These are phyloP conservation scores for Hypoxylon crocopeplum DNA, from an alignment of 495 filamentous ascomycete genomes.

Conservation along the genomic window DNA sequence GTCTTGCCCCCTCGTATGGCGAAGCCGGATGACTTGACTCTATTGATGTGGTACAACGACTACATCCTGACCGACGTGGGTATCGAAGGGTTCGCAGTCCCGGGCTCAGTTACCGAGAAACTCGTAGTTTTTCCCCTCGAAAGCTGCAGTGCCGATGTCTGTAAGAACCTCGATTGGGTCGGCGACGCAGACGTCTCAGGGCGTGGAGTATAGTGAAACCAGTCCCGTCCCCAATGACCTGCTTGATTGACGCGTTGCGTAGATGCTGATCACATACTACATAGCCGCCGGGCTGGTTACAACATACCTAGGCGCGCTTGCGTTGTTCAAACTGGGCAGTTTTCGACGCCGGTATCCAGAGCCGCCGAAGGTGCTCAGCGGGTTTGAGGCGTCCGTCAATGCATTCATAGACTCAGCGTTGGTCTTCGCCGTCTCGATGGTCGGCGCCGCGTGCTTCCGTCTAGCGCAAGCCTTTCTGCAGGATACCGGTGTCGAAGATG, in stretches of 20 bases:
- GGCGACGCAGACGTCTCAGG: slow-evolving; percentile 15
- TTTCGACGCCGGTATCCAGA: not conserved
- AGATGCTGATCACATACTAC: slow-evolving; percentile 19
- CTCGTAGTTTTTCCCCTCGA: not conserved
- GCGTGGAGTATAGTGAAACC: not conserved
- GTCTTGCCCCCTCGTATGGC: not conserved
- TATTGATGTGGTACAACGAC: slow-evolving; percentile 7
- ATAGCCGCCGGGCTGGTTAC: slow-evolving; percentile 5
- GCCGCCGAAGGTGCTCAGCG: not conserved
- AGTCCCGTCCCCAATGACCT: not conserved
- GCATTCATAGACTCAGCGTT: slow-evolving; percentile 18
- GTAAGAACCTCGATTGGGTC: slow-evolving; percentile 10
- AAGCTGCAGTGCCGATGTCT: slow-evolving; percentile 1
- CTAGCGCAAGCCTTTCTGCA: slow-evolving; percentile 3
- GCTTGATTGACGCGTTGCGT: not conserved
- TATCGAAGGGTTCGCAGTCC: not conserved
- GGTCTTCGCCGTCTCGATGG: slow-evolving; percentile 17
- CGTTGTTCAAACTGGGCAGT: not conserved
- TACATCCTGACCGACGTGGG: not conserved
- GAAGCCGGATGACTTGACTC: not conserved
- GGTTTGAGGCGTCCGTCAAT: slow-evolving; percentile 14
- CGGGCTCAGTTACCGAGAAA: too few species aligned
- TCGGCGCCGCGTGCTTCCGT: slow-evolving; percentile 16
- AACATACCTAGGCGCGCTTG: slow-evolving; percentile 1
- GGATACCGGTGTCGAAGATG: not conserved